phyloP scores from a whole-genome alignment of 306 rosid species.

The Rubus parviflorus region DNA sequence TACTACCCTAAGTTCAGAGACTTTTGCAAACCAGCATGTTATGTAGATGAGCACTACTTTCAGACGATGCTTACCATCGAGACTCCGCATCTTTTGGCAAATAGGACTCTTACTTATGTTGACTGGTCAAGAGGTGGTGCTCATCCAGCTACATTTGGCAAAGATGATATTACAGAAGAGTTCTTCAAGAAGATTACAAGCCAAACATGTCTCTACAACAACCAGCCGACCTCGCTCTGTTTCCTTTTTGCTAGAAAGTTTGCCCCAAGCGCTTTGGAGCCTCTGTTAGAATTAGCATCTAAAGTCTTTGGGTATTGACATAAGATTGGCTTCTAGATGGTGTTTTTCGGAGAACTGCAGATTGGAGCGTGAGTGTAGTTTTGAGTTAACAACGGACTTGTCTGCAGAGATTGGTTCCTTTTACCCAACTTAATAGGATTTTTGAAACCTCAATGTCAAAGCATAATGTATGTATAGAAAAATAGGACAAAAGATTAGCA shows the following conservation, averaged over 20 bases:
- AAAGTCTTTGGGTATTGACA: slow-evolving; percentile 67
- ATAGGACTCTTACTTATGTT: slow-evolving; percentile 82
- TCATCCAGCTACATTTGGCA: slow-evolving; percentile 97
- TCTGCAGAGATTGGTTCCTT: slow-evolving; percentile 27
- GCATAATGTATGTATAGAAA: slow-evolving; percentile 39
- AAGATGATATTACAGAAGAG: slow-evolving; percentile 70
- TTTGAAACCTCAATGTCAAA: slow-evolving; percentile 32
- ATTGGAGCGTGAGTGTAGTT: slow-evolving; percentile 35
- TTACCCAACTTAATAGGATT: slow-evolving; percentile 22
- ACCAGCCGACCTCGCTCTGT: slow-evolving; percentile 83
- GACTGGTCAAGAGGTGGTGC: slow-evolving; percentile 99
- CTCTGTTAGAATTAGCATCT: slow-evolving; percentile 67
- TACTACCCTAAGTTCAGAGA: slow-evolving; percentile 73
- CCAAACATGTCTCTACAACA: slow-evolving; percentile 70
- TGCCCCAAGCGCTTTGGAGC: slow-evolving; percentile 86
- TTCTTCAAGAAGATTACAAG: slow-evolving; percentile 67
- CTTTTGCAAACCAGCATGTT: slow-evolving; percentile 80
- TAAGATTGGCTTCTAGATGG: slow-evolving; percentile 13
- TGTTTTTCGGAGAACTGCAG: slow-evolving; percentile 23
- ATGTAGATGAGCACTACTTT: slow-evolving; percentile 97
- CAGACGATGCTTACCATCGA: slow-evolving; percentile 82
- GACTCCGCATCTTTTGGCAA: slow-evolving; percentile 76
- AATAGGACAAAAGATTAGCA: slow-evolving; percentile 33
- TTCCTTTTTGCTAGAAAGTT: slow-evolving; percentile 92
- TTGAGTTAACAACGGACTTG: slow-evolving; percentile 31